Conservation (phyloP, 768 basidiomycete genomes). For the Macrolepiota dolichaula region DNA sequence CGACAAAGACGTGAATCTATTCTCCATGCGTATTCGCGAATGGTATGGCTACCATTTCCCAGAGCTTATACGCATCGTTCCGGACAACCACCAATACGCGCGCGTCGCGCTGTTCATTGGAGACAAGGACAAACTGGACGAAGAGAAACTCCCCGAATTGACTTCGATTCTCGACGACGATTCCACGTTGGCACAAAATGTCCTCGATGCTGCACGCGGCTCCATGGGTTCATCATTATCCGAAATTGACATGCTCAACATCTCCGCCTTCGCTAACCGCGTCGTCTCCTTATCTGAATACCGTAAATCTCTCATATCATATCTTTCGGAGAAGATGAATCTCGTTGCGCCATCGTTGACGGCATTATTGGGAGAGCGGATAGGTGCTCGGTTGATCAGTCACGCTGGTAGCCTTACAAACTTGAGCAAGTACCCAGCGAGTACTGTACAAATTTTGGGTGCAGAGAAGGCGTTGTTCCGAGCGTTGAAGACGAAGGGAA, state of each 20-base stretch:
- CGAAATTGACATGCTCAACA: conserved; percentile 95
- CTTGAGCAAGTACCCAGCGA: conserved; percentile 96
- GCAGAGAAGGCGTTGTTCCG: conserved; percentile 98
- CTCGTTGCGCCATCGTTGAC: conserved; percentile 92
- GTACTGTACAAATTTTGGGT: conserved; percentile 96
- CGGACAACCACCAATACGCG: conserved; percentile 96
- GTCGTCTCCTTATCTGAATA: conserved; percentile 93
- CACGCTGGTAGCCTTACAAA: conserved; percentile 97
- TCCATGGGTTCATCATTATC: conserved; percentile 93
- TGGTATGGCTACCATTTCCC: conserved; percentile 99
- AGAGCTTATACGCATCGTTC: conserved; percentile 88
- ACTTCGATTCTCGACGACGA: conserved; percentile 81
- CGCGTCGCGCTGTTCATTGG: conserved; percentile 81
- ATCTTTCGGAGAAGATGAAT: conserved; percentile 97
- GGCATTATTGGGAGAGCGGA: conserved; percentile 86
- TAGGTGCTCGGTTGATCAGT: conserved; percentile 89
- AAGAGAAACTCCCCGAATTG: conserved; percentile 79
- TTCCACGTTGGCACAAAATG: conserved; percentile 82
- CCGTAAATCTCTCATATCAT: conserved; percentile 83
- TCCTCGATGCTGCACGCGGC: conserved; percentile 90
- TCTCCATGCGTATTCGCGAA: conserved; percentile 96
- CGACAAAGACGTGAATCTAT: conserved; percentile 99
- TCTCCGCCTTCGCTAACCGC: conserved; percentile 84
- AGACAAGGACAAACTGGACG: conserved; percentile 76
- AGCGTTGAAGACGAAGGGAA: conserved; percentile 97